Conservation (phyloP, 202 grass and related monocot genomes). For the Alloteropsis angusta region DNA sequence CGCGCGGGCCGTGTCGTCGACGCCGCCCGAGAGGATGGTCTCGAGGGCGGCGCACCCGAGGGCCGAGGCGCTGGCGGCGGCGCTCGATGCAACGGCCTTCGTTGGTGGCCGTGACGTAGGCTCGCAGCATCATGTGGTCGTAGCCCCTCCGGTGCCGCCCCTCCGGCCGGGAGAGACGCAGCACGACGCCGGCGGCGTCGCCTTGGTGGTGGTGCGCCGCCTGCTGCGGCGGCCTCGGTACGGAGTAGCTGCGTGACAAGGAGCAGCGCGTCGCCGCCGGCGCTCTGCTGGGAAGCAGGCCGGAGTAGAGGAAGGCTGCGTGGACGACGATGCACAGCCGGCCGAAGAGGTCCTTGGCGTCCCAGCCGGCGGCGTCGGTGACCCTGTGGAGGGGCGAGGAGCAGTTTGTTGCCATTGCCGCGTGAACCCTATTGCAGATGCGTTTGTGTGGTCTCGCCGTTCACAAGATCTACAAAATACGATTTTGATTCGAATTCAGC, state of each 20-base stretch:
- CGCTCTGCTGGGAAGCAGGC: not conserved
- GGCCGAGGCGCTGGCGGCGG: not conserved
- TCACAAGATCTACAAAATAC: too few species aligned
- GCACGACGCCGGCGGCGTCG: too few species aligned
- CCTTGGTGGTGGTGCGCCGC: too few species aligned
- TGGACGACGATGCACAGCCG: not conserved
- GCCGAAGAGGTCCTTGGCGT: not conserved
- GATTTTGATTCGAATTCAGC: too few species aligned
- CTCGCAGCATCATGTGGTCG: too few species aligned
- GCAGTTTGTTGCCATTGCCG: too few species aligned
- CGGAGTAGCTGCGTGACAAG: not conserved
- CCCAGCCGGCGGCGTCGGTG: not conserved
- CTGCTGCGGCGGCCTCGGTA: not conserved
- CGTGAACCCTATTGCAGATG: too few species aligned
- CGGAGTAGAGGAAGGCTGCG: not conserved
- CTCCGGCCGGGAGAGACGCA: not conserved
- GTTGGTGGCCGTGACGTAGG: too few species aligned
- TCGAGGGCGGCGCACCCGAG: not conserved
- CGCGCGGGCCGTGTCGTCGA: not conserved
- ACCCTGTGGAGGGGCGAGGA: not conserved
- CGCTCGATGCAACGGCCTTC: too few species aligned
- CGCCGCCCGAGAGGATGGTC: not conserved
- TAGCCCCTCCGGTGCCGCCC: too few species aligned
- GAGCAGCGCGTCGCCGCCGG: not conserved
- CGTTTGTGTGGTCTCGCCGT: too few species aligned